phyloP scores from a whole-genome alignment of 2,329 filamentous ascomycete species.

The Coniochaeta ligniaria region DNA sequence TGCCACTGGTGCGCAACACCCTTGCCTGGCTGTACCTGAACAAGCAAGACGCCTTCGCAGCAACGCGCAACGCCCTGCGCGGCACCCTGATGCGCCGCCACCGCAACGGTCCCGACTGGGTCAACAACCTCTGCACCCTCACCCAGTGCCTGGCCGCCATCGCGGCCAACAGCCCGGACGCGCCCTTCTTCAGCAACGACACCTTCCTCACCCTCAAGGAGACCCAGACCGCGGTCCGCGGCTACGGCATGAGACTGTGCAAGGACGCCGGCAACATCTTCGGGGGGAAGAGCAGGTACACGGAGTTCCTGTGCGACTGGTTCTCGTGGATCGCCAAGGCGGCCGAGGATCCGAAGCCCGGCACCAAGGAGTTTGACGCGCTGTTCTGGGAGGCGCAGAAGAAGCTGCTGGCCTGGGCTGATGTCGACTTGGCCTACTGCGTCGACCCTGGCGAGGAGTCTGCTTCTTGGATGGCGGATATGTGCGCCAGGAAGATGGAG shows the following conservation, averaged over 20 bases:
- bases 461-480: background rate
- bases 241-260: constrained; percentile 14
- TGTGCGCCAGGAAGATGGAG: background rate
- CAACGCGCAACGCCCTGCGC: constrained; percentile 16
- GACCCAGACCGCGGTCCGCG: constrained; percentile 13
- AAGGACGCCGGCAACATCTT: constrained; percentile 11
- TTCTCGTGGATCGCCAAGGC: constrained; percentile 3
- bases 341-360: constrained; percentile 6
- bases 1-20: constrained; percentile 15
- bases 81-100: constrained; percentile 15
- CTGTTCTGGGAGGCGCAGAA: constrained; percentile 15
- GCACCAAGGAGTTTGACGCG: constrained; percentile 11
- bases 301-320: constrained; percentile 13
- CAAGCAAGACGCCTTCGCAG: constrained; percentile 10
- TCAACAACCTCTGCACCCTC: constrained; percentile 16
- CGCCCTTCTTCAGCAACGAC: constrained; percentile 3
- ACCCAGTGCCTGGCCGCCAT: constrained; percentile 12
- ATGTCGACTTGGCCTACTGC: constrained; percentile 5
- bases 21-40: constrained; percentile 15
- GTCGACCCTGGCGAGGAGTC: background rate
- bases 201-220: constrained; percentile 9
- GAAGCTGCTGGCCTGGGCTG: constrained; percentile 18
- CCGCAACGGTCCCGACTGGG: constrained; percentile 14
- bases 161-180: constrained; percentile 7
- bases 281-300: constrained; percentile 14